Evolutionary conservation across 2,329 filamentous ascomycete genomes (phyloP).

Genomic region (Trichophyton benhamiae): DNA sequence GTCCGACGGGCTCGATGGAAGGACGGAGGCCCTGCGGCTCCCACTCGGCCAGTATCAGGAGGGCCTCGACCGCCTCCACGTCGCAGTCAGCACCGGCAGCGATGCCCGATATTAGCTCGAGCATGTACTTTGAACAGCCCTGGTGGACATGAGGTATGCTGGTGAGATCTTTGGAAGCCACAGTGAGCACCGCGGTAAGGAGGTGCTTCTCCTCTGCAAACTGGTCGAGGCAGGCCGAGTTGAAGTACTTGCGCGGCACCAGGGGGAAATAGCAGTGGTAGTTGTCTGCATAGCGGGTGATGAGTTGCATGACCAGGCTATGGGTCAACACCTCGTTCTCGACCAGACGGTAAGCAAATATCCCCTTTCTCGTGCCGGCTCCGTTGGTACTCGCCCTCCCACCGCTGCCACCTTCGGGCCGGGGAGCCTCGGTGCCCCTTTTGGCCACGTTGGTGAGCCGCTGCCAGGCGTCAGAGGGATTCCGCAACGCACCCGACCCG

Average conservation of each 20-base stretch:
- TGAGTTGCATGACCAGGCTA: slow-evolving; percentile 40
- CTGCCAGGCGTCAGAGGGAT: slow-evolving; percentile 40
- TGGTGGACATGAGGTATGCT: slow-evolving; percentile 52
- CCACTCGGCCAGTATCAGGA: slow-evolving; percentile 61
- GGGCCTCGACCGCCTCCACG: slow-evolving; percentile 58
- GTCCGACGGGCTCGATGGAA: slow-evolving; percentile 50
- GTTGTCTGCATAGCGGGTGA: slow-evolving; percentile 49
- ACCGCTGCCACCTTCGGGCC: slow-evolving; percentile 17
- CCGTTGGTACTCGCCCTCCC: slow-evolving; percentile 12
- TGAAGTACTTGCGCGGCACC: slow-evolving; percentile 49
- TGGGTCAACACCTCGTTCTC: slow-evolving; percentile 36
- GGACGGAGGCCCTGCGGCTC: slow-evolving; percentile 53
- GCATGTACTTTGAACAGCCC: slow-evolving; percentile 58
- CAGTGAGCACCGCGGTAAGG: slow-evolving; percentile 56
- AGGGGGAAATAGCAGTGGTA: slow-evolving; percentile 62
- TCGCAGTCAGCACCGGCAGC: slow-evolving; percentile 54
- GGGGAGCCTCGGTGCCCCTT: slow-evolving; percentile 19
- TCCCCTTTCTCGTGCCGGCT: slow-evolving; percentile 19
- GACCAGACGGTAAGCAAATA: slow-evolving; percentile 33
- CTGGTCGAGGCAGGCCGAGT: slow-evolving; percentile 40
- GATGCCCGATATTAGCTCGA: slow-evolving; percentile 53
- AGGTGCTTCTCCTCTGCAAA: slow-evolving; percentile 55
- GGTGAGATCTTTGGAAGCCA: slow-evolving; percentile 58
- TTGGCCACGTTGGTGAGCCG: slow-evolving; percentile 36
- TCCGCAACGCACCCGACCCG: slow-evolving; percentile 31